These are phyloP conservation scores for Fusarium mangiferae DNA, from an alignment of 2,329 filamentous ascomycete species.

Conservation along the genomic window DNA sequence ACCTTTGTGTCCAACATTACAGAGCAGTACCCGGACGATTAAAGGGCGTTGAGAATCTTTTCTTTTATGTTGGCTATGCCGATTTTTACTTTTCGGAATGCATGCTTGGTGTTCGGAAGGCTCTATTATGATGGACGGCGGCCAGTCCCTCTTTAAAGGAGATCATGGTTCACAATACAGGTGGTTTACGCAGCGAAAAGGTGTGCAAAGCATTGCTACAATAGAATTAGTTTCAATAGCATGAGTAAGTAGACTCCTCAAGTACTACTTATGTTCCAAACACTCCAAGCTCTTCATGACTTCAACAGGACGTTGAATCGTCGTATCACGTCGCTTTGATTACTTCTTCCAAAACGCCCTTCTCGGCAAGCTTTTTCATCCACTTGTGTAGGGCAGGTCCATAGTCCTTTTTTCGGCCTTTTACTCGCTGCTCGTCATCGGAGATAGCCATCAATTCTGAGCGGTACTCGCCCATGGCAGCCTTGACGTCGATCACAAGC, in stretches of 20 bases:
- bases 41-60: constrained; percentile 8
- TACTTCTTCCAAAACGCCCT: constrained; percentile 65
- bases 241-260: not conserved
- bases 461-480: constrained; percentile 57
- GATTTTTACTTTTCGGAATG: constrained; percentile 1
- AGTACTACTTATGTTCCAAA: not conserved
- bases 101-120: constrained; percentile 4
- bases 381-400: constrained; percentile 75
- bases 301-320: not conserved
- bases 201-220: not conserved
- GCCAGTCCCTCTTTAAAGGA: not conserved
- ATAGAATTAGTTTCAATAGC: constrained; percentile 12
- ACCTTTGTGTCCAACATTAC: constrained; percentile 83
- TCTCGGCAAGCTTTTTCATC: constrained; percentile 75
- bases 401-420: constrained; percentile 72
- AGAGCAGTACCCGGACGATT: constrained; percentile 91
- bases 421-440: constrained; percentile 63
- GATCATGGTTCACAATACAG: not conserved
- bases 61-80: not conserved
- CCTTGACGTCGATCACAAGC: constrained; percentile 54
- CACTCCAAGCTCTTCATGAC: not conserved
- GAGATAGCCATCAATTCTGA: constrained; percentile 58
- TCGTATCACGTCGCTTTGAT: constrained; percentile 41
- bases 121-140: not conserved
- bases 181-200: not conserved